Base-by-base conservation (phyloP, 352 stramenopile species). In the Globisporangium recalcitrans region DNA sequence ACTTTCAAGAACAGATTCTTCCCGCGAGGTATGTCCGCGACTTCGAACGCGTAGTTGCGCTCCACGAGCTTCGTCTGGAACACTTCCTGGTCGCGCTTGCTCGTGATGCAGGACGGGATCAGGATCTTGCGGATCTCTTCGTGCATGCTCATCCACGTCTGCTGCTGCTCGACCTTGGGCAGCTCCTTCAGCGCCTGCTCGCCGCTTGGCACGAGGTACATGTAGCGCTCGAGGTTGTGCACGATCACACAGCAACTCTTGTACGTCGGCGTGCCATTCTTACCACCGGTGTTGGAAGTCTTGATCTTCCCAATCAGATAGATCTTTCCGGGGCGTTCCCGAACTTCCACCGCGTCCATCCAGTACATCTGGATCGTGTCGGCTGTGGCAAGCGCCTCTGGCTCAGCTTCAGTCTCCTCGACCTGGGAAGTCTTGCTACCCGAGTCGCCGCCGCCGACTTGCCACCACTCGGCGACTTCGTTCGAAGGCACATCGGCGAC, bases 221-320 rank as follows among this genome's bases (percentile, higher is more conserved):
- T 87, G 74, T 97, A 98, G 42, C 96, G 88, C 56, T 97, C 74
- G 51, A 99, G 84, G 58, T 97, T 97, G 63, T 96, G 92, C 21
- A 99, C 95, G 16, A 95, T 82, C 19, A 98, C 92, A 68, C 97
- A 99, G 73, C 91, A 98, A 69, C 91, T 98, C 24, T 97, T 89
- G 74, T 96, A 98, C 29, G 74, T 71, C 9, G 80, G 65, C 1
- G 72, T 74, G 16, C 77, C 34, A 26, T 75, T 72, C 1, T 62
- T 66, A 40, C 70, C 67, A 0, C 64, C 60, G 8, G 11, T 48
- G 21, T 67, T 75, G 0, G 72, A 65, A 19, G 69, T 69, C 56
- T 87, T 86, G 55, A 99, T 94, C 73, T 99, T 99, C 46, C 97
- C 98, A 64, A 99, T 99, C 6, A 99, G 65, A 70, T 98, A 98